These are phyloP conservation scores for Daedaleopsis sinensis DNA, from an alignment of 768 basidiomycete species.

Conservation along the genomic window DNA sequence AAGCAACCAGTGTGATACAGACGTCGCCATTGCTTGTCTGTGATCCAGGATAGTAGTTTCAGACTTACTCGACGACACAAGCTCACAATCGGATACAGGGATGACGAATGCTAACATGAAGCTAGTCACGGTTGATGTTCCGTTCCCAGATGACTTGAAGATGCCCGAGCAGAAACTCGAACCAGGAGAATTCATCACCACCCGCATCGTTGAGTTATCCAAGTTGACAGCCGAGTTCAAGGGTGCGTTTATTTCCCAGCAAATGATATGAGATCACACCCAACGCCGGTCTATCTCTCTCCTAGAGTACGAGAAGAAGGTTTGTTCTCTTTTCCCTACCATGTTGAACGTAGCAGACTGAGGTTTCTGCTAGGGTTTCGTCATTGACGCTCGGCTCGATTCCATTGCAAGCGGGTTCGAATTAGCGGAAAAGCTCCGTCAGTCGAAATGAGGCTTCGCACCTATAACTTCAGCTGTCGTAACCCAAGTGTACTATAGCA, in stretches of 20 bases:
- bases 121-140: constrained; percentile 72
- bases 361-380: constrained; percentile 38
- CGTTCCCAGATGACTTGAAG: constrained; percentile 66
- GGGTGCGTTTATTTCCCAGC: constrained; percentile 47
- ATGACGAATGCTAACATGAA: constrained; percentile 97
- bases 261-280: background rate
- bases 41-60: constrained; percentile 63
- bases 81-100: constrained; percentile 45
- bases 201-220: constrained; percentile 66
- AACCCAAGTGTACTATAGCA: background rate
- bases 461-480: too few relatives aligned
- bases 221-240: constrained; percentile 65
- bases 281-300: constrained; percentile 2
- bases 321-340: constrained; percentile 26
- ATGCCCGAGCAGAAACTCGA: constrained; percentile 78
- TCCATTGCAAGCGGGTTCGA: constrained; percentile 75
- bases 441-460: constrained; percentile 2
- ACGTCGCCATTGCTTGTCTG: constrained; percentile 61
- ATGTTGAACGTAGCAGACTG: background rate
- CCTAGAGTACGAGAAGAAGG: constrained; percentile 63
- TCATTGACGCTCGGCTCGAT: constrained; percentile 77
- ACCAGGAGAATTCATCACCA: constrained; percentile 83
- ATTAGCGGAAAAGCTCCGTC: constrained; percentile 46
- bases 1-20: constrained; percentile 63
- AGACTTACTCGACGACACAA: background rate